Evolutionary conservation across 1,284 basidiomycete species (phyloP).

Genomic region (Sphaerobolus stellatus): DNA sequence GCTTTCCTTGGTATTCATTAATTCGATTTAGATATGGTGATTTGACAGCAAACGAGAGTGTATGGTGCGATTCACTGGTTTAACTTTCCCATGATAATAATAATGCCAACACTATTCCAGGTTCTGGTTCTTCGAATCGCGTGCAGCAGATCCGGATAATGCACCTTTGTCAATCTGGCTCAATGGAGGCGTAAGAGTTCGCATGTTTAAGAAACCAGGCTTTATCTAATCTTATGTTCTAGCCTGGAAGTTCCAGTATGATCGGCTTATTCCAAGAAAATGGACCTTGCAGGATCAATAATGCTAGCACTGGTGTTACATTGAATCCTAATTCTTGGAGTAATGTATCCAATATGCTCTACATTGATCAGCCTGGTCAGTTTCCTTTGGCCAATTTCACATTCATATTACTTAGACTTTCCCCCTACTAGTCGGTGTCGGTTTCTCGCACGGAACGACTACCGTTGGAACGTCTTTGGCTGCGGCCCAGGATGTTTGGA

Average conservation of each 20-base stretch:
- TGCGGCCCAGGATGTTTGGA: constrained; percentile 60
- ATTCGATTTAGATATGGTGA: constrained; percentile 50
- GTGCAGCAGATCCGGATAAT: constrained; percentile 26
- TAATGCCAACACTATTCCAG: constrained; percentile 34
- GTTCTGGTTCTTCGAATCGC: constrained; percentile 70
- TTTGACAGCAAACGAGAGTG: constrained; percentile 48
- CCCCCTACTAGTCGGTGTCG: constrained; percentile 44
- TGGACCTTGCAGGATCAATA: constrained; percentile 62
- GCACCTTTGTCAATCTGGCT: constrained; percentile 65
- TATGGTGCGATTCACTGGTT: constrained; percentile 45
- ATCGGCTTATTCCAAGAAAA: constrained; percentile 66
- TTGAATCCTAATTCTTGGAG: constrained; percentile 67
- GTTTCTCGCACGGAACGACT: constrained; percentile 56
- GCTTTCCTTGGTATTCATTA: constrained; percentile 14
- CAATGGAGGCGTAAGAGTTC: constrained; percentile 61
- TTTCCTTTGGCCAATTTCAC: background rate
- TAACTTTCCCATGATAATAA: background rate
- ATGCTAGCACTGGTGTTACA: constrained; percentile 50
- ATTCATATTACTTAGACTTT: background rate
- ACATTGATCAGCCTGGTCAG: constrained; percentile 56
- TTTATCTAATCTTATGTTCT: constrained; percentile 12
- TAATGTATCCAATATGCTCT: constrained; percentile 57
- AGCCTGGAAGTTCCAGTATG: constrained; percentile 67
- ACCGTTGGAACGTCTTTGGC: constrained; percentile 51
- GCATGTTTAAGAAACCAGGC: background rate